Evolutionary conservation across 805 yeast genomes (phyloP), one percentile per base, ranked within the genome.

Genomic region (Starmerella davenportii): DNA sequence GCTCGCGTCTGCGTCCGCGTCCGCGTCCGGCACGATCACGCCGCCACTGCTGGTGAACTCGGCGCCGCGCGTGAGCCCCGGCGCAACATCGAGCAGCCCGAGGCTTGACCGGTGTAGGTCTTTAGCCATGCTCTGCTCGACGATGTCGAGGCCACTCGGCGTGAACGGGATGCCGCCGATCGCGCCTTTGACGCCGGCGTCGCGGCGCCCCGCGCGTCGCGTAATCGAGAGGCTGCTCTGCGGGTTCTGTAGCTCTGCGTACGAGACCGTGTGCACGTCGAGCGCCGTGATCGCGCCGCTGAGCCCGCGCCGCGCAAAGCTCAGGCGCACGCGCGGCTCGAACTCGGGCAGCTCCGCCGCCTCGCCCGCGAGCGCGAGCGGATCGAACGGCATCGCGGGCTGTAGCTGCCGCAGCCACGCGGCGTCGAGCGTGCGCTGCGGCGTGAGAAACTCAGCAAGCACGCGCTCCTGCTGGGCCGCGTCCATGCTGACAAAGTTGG

Each of bases 11-110:
- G 38, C 39, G 14, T 45, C 50, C 5, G 36, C 44, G 5, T 43
- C 44, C 3, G 13, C 17, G 5, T 15, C 21, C 15, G 30, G 16
- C 21, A 14, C 4, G 24, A 21, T 50, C 5, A 67, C 18, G 16
- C 9, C 21, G 13, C 19, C 37, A 18, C 16, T 57, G 59, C 16
- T n/a, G 5, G 19, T 17, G 5, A 63, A 43, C 8, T 52, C 44
- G 42, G 85, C 61, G 0, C 95, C 93, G 43, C 96, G 64, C 5
- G 69, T 53, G 38, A 90, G 64, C 0, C 95, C 95, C 16, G 76
- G 87, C 0, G 95, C 90, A 1, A 72, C 57, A 54, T 81, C 92
- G 51, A 76, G 79, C 28, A 90, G 57, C 0, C 96, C 98, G 24
- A 70, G 64, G 2, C 58, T 60, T 51, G 79, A 87, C 51, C 76